A percentile compares a stretch with the other conserved stretches of the same genome.
phyloP scores from a whole-genome alignment of 2,329 filamentous ascomycete genomes.

The Talaromyces sp. region DNA sequence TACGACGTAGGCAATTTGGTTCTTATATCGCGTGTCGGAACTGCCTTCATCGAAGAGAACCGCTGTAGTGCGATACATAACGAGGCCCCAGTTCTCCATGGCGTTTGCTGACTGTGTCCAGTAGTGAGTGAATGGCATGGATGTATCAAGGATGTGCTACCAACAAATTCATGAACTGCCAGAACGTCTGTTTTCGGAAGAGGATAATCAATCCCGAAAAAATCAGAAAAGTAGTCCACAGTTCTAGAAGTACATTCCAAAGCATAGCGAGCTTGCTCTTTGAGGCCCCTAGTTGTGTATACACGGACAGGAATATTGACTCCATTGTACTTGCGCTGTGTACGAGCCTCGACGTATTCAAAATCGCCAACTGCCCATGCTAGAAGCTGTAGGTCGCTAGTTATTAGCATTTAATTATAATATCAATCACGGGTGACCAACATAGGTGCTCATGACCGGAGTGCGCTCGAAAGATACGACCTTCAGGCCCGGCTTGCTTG shows the following conservation, averaged over 20 bases:
- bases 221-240: constrained; percentile 92
- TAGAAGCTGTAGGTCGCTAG: constrained; percentile 55
- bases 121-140: constrained; percentile 28
- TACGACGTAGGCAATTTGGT: constrained; percentile 91
- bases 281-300: constrained; percentile 90
- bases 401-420: neutral
- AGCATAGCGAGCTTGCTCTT: constrained; percentile 84
- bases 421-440: constrained; percentile 25
- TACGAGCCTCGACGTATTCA: constrained; percentile 90
- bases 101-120: constrained; percentile 52
- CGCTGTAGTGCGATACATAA: constrained; percentile 92
- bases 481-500: constrained; percentile 60
- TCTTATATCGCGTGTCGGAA: constrained; percentile 85
- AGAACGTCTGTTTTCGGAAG: constrained; percentile 87
- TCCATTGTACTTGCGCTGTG: constrained; percentile 82
- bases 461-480: constrained; percentile 74
- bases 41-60: constrained; percentile 93
- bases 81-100: constrained; percentile 95
- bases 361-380: constrained; percentile 97
- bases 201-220: constrained; percentile 89
- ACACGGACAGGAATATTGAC: constrained; percentile 88
- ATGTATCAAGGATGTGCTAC: constrained; percentile 19
- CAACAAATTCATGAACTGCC: constrained; percentile 87
- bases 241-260: constrained; percentile 87
- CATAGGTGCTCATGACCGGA: constrained; percentile 83